These are phyloP conservation scores for Phaseolus lunatus DNA, from an alignment of 306 rosid species.

Conservation along the genomic window DNA sequence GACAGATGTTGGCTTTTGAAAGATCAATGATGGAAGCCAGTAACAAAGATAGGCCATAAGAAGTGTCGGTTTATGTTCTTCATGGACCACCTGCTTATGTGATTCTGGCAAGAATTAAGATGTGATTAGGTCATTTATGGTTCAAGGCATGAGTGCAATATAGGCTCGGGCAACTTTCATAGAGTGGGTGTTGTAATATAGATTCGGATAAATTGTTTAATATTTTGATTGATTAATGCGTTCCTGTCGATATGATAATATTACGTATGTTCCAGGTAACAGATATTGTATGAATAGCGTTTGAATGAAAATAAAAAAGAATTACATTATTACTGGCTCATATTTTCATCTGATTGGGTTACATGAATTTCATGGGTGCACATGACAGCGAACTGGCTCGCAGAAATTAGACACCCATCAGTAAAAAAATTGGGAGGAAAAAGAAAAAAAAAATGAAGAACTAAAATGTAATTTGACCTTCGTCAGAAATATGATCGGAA, in stretches of 20 bases:
- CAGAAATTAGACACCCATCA: constrained; percentile 44
- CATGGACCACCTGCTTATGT: neutral
- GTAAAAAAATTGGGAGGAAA: constrained; percentile 55
- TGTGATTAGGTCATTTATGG: neutral
- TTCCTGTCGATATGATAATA: neutral
- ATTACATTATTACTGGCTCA: constrained; percentile 50
- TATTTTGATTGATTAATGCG: constrained; percentile 18
- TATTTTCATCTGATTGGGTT: constrained; percentile 56
- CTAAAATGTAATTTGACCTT: constrained; percentile 46
- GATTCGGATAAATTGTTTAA: no score
- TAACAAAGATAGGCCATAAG: neutral
- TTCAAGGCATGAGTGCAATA: neutral
- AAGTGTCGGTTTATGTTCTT: neutral
- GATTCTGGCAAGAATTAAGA: neutral
- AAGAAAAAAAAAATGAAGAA: constrained; percentile 31
- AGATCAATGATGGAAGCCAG: constrained; percentile 6
- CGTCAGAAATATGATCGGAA: constrained; percentile 72
- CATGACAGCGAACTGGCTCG: constrained; percentile 34
- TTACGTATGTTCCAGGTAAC: constrained; percentile 19
- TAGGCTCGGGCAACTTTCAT: neutral
- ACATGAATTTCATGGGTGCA: constrained; percentile 60
- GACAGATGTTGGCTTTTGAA: neutral
- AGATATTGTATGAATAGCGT: constrained; percentile 9
- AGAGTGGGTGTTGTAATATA: neutral
- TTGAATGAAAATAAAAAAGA: constrained; percentile 18